Conservation (phyloP, 257 asterid genomes). For the Eustoma russellianum region DNA sequence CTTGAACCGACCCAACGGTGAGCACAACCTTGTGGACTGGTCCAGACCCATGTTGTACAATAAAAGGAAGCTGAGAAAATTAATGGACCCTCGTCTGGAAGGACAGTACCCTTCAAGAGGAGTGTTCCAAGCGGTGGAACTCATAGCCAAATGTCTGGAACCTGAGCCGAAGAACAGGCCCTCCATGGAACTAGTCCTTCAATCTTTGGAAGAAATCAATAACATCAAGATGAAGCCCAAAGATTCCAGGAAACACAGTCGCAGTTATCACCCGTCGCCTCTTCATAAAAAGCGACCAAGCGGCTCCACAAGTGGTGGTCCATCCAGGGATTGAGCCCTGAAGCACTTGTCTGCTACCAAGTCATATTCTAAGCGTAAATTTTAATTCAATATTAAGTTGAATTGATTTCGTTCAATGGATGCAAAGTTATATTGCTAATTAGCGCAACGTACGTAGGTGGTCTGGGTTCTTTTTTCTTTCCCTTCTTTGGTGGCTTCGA, state of each 20-base stretch:
- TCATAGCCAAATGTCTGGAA: conserved; percentile 48
- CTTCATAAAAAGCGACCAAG: conserved; percentile 9
- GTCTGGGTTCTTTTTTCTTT: too few species aligned
- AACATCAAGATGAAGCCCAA: conserved; percentile 21
- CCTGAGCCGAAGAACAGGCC: conserved; percentile 68
- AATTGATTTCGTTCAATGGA: too few species aligned
- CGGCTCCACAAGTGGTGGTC: not conserved
- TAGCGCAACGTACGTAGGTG: too few species aligned
- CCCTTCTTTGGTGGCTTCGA: too few species aligned
- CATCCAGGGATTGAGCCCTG: not conserved
- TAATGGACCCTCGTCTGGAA: conserved; percentile 59
- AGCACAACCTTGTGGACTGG: conserved; percentile 65
- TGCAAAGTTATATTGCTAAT: too few species aligned
- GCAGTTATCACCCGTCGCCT: conserved; percentile 12
- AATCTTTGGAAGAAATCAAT: conserved; percentile 25
- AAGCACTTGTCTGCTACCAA: not conserved
- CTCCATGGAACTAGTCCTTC: conserved; percentile 43
- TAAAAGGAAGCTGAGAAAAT: conserved; percentile 43
- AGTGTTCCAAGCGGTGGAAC: conserved; percentile 25
- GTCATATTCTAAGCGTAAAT: conserved; percentile 15
- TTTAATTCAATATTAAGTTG: too few species aligned
- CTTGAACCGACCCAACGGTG: conserved; percentile 43
- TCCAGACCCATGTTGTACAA: conserved; percentile 51
- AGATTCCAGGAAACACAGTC: conserved; percentile 11
- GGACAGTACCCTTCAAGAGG: conserved; percentile 55